Conservation (phyloP, 2,329 filamentous ascomycete species). For the Ceratocystis cubensis region DNA sequence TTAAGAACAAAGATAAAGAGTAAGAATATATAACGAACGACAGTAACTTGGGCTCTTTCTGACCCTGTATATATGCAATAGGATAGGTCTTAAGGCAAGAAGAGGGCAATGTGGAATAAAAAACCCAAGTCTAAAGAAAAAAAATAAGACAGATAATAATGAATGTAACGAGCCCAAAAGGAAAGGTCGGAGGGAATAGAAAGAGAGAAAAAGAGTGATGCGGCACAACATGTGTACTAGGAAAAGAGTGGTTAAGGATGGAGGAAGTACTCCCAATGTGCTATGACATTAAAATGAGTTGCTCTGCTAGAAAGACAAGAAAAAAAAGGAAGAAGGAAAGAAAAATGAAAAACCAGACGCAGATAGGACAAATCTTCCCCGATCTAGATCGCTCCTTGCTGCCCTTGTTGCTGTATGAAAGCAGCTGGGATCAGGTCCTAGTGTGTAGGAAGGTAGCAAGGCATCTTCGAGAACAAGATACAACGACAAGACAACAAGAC, state of each 20-base stretch:
- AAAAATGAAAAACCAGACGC: neutral
- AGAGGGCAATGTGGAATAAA: neutral
- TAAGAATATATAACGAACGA: constrained; percentile 5
- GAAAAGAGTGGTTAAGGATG: neutral
- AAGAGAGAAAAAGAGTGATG: neutral
- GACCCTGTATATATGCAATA: neutral
- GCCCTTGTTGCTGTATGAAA: neutral
- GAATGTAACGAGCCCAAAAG: neutral
- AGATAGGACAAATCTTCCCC: neutral
- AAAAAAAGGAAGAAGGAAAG: neutral
- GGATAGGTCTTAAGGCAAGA: neutral
- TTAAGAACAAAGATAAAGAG: constrained; percentile 5
- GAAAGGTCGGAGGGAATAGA: neutral
- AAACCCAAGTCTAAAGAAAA: neutral
- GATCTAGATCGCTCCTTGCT: constrained; percentile 4
- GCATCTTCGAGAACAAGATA: constrained; percentile 10
- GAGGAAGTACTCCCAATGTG: neutral
- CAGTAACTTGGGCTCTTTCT: neutral
- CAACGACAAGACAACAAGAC: neutral
- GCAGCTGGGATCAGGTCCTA: neutral
- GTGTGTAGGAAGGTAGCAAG: neutral
- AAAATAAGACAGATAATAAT: neutral
- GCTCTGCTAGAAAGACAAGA: neutral
- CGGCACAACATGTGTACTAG: neutral
- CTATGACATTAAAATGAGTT: constrained; percentile 8